These are phyloP conservation scores for Termitomyces eurrhizus DNA, from an alignment of 768 basidiomycete species.

Conservation along the genomic window DNA sequence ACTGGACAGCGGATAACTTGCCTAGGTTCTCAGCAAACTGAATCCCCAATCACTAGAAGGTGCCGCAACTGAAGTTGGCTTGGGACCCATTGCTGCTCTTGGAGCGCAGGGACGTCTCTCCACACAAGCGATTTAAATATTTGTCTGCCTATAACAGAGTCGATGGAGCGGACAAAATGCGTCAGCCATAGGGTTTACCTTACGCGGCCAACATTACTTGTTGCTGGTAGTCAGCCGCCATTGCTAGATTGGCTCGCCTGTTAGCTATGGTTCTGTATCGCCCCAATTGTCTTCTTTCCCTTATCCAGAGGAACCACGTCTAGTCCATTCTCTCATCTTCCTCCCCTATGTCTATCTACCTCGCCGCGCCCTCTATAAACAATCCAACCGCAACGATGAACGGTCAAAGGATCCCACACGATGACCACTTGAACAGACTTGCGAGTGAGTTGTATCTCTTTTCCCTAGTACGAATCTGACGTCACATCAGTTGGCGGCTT, in stretches of 20 bases:
- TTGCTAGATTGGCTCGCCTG: neutral
- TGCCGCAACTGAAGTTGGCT: neutral
- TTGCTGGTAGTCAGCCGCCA: neutral
- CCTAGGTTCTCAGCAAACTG: neutral
- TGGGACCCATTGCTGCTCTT: neutral
- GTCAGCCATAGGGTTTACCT: neutral
- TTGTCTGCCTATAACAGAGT: neutral
- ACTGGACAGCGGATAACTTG: neutral
- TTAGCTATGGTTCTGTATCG: neutral
- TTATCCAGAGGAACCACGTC: neutral
- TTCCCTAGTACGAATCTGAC: neutral
- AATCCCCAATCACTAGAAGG: neutral
- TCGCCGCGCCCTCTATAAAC: neutral
- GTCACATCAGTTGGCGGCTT: slow-evolving; percentile 19
- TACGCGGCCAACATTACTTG: neutral
- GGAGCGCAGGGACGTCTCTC: neutral
- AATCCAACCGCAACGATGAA: neutral
- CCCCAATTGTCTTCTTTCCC: neutral
- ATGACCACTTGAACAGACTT: neutral
- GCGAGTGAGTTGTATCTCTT: neutral
- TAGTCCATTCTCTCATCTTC: neutral
- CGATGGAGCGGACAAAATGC: neutral
- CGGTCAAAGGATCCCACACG: neutral
- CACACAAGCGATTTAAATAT: neutral
- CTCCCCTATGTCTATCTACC: neutral